Base-by-base conservation (phyloP, 2,329 filamentous ascomycete genomes). In the Fusarium protoensiforme region DNA sequence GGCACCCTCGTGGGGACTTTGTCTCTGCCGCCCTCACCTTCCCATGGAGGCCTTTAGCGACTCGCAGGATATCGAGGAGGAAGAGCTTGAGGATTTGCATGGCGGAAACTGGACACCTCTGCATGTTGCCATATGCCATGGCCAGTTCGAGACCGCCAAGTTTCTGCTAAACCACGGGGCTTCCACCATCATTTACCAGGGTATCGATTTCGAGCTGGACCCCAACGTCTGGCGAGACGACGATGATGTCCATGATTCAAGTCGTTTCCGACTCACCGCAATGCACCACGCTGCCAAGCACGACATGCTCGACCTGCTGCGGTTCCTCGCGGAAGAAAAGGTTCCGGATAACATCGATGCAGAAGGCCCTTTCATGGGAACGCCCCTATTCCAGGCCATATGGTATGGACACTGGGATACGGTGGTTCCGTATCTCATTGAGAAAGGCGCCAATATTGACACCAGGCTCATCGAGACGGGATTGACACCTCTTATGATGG, bases 71-170 rank as follows among this genome's bases (percentile, higher is more conserved):
- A 68, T 78, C 18, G 77, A 78, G 5, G 76, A 78, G 64, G 75
- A 75, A 13, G 77, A 78, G 46, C 68, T 78, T 11, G 77, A 78
- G 38, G 77, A 78, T 46, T 33, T 78, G 16, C 77, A 78, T 31
- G 75, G 77, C 9, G 77, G 77, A 9, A 77, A 77, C 58, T 78
- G 77, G 77, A 78, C 77, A 18, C 77, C 77, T 24, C 53, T 78
- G 16, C 77, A 78, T 65, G 64, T 78, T 57, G 77, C 77, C 24
- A 78, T 78, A 51, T 78, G 77, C 39, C 74, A 78, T 36, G 27
- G 43, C 22, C n/a, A 78, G 51, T 38, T 72, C 13, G 77, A 78
- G n/a, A 69, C 75, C 2, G 77, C 77, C 27, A 78, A 74, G 27
- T 75, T 72, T 33, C 64, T 78, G 7, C 46, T 78, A 7, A 63